phyloP scores from a whole-genome alignment of 176 grass and related monocot genomes.

The Aechmea fasciata region DNA sequence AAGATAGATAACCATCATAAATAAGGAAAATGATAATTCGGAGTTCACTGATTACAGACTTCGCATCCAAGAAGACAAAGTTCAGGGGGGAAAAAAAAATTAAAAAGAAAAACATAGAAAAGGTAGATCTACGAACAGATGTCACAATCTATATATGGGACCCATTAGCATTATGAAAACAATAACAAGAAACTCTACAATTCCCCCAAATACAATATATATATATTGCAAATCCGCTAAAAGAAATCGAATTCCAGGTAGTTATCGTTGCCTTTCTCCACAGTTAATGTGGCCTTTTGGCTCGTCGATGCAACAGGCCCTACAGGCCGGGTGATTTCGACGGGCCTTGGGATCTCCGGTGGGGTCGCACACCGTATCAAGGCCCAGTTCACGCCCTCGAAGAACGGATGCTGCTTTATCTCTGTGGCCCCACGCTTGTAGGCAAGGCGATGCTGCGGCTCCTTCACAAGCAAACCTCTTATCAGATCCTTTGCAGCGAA shows the following conservation, averaged over 20 bases:
- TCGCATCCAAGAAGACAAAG: neutral
- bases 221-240: constrained; percentile 31
- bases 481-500: constrained; percentile 74
- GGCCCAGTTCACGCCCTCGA: constrained; percentile 94
- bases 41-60: neutral
- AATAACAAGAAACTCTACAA: neutral
- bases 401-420: constrained; percentile 93
- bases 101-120: neutral
- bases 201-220: neutral
- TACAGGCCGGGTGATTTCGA: constrained; percentile 48
- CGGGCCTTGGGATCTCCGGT: constrained; percentile 67
- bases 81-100: neutral
- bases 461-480: constrained; percentile 82
- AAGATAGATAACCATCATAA: neutral
- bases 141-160: neutral
- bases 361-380: constrained; percentile 86
- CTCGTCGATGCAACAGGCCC: constrained; percentile 18
- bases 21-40: neutral
- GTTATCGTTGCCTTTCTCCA: constrained; percentile 34
- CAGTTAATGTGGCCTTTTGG: constrained; percentile 31
- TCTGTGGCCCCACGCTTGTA: constrained; percentile 85
- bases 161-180: constrained; percentile 1
- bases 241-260: constrained; percentile 99
- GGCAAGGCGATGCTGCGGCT: constrained; percentile 71
- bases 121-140: neutral